A percentile compares a stretch with the other conserved stretches of the same genome.
phyloP scores from a whole-genome alignment of 2,329 filamentous ascomycete species.

The Tolypocladium tundrense region DNA sequence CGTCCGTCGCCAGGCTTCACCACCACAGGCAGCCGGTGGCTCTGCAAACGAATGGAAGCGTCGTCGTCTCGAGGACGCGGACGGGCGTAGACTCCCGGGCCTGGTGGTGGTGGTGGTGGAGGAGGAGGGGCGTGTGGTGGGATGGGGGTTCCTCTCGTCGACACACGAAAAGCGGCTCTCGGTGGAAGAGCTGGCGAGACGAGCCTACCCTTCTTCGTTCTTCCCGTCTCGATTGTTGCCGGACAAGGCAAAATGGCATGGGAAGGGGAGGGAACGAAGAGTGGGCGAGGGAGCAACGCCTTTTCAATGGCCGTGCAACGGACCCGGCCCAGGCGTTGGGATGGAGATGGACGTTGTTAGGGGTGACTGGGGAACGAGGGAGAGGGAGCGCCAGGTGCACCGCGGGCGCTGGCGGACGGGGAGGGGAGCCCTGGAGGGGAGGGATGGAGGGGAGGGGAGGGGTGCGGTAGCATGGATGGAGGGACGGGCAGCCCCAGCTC shows the following conservation, averaged over 20 bases:
- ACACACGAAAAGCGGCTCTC: neutral
- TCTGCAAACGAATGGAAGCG: neutral
- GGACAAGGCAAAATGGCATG: neutral
- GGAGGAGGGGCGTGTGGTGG: neutral
- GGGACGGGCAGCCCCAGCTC: neutral
- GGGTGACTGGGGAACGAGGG: conserved; percentile 12
- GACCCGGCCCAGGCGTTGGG: conserved; percentile 13
- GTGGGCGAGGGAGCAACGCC: conserved; percentile 24
- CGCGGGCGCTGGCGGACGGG: neutral
- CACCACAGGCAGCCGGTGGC: neutral
- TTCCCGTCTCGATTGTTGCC: conserved; percentile 8
- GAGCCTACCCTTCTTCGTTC: conserved; percentile 2
- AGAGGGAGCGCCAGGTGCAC: neutral
- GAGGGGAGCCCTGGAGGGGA: neutral
- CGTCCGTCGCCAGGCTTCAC: neutral
- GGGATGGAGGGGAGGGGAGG: neutral
- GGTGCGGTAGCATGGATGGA: neutral
- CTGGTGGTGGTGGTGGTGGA: neutral
- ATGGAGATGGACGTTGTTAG: conserved; percentile 21
- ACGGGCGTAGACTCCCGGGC: neutral
- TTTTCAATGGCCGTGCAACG: conserved; percentile 28
- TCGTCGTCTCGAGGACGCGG: neutral
- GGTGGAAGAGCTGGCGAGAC: neutral
- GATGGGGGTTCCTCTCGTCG: neutral
- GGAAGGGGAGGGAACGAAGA: conserved; percentile 2